Base-by-base conservation (phyloP, 345 rosid species). In the Kandelia obovata region DNA sequence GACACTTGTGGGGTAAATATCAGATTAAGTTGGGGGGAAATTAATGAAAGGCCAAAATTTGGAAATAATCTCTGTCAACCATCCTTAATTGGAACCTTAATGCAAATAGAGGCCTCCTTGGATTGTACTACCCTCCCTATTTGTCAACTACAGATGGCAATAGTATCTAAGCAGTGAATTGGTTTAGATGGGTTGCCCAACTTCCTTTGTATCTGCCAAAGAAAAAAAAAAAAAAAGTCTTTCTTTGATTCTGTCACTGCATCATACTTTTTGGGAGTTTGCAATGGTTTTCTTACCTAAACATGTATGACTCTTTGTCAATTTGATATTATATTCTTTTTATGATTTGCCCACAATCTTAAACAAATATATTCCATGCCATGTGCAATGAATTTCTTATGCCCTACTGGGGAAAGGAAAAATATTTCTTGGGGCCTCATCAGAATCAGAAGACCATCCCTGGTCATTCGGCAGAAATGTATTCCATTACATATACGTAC, bases 231-330 rank as follows among this genome's bases (percentile, higher is more conserved):
- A 3, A 21, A 21, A 31, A 58, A 10, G 5, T 8, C n/a, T 13
- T 28, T 6, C 6, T 28, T 27, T 27, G 30, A 13, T 53, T 32
- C 1, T 19, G 57, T 23, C 20, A 3, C 21, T 16, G 62, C 37
- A 25, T 57, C 68, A 58, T 61, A 13, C 59, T 62, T 71, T 43
- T 62, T 58, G 58, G 67, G 25, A 15, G 60, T 62, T 37, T 11
- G 5, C 28, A 23, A 32, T 61, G 52, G 53, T 65, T 74, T 74
- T 68, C 79, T 64, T 21, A 72, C 81, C 83, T 39, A 74, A 64
- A 19, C n/a, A 20, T 31, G 21, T 21, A 47, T n/a, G 79, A 71
- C 77, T 71, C 43, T 19, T 28, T 51, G 72, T 26, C 49, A 15
- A 20, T 30, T 61, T 31, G 31, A 28, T 5, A 23, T 20, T 8